Percentiles rank a stretch among this genome's conserved stretches.
phyloP scores from a whole-genome alignment of 352 stramenopile species.

The Globisporangium spinosum region DNA sequence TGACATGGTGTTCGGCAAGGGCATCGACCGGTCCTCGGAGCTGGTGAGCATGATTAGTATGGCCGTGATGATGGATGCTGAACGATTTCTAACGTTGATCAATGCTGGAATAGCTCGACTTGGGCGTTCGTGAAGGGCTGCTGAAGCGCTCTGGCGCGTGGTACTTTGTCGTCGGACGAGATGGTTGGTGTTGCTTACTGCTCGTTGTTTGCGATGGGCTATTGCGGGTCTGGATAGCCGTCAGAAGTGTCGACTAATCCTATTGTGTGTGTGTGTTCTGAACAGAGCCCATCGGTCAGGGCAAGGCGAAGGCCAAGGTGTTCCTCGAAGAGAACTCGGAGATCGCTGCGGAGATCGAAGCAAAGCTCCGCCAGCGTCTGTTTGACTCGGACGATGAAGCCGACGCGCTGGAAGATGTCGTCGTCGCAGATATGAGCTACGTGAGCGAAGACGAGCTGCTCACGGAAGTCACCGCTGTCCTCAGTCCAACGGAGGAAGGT shows the following conservation, averaged over 20 bases:
- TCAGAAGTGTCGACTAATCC: background rate
- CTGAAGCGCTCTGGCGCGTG: slow-evolving; percentile 80
- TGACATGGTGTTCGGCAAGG: slow-evolving; percentile 97
- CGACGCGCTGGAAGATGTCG: slow-evolving; percentile 16
- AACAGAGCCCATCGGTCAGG: slow-evolving; percentile 79
- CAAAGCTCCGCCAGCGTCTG: slow-evolving; percentile 59
- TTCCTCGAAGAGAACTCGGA: slow-evolving; percentile 76
- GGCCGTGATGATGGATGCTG: background rate
- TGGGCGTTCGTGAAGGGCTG: slow-evolving; percentile 68
- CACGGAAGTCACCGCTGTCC: background rate
- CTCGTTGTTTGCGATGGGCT: background rate
- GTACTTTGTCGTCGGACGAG: slow-evolving; percentile 61
- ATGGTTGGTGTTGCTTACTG: slow-evolving; percentile 34
- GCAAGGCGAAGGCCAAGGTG: slow-evolving; percentile 78
- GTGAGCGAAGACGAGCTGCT: slow-evolving; percentile 10
- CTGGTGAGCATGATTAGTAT: slow-evolving; percentile 34
- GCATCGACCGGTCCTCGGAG: slow-evolving; percentile 91
- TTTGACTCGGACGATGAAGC: slow-evolving; percentile 32
- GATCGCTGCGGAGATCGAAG: slow-evolving; percentile 66
- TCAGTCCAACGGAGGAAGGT: background rate
- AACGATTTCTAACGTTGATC: background rate
- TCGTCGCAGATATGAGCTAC: slow-evolving; percentile 5
- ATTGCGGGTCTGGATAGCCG: background rate
- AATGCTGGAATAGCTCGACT: slow-evolving; percentile 39
- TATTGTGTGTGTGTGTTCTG: background rate